Evolutionary conservation across 257 asterid genomes (phyloP), one percentile per base, ranked within the genome.

Genomic region (Cynanchum wilfordii): DNA sequence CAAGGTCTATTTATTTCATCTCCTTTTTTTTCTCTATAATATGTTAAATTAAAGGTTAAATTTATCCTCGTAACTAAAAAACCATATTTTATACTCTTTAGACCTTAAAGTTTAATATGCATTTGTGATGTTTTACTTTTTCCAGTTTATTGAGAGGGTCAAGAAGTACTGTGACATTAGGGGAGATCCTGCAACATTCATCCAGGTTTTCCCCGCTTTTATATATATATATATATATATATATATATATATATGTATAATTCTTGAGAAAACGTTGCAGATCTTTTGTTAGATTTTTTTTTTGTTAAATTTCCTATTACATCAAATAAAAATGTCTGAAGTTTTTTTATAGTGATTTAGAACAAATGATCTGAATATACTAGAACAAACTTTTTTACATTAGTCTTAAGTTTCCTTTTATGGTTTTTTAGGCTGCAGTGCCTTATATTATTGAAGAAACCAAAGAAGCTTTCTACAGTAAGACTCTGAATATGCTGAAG

Each of bases 101-200:
- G 22, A 27, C 24, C 45, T 50, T 38, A 20, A 4, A 44, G 8
- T 54, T 50, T 52, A 45, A 10, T 2, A 15, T 57, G 65, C 29
- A 36, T 13, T 62, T 77, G 5, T 66, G 12, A 8, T 29, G 20
- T n/a, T 62, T 12, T 70, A 71, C 17, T 36, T 38, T 42, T 42
- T 5, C 69, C 89, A 92, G 98, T 88, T 92, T 76, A 85, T 88
- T 8, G 90, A 86, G 79, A 92, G 90, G 47, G 83, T 92, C 45
- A 87, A 87, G 85, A 90, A 88, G 79, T 92, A 90, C 24, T 86
- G 90, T 17, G 94, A 92, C 83, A 89, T 89, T 60, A 82, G 84
- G 75, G 96, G 96, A 77, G 96, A 89, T 72, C 89, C 98, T n/a
- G 98, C 98, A 7, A 90, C 96, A 27, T 92, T 92, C 82, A 88